Base-by-base conservation (phyloP, 352 stramenopile species). In the Blastocystis sp. region DNA sequence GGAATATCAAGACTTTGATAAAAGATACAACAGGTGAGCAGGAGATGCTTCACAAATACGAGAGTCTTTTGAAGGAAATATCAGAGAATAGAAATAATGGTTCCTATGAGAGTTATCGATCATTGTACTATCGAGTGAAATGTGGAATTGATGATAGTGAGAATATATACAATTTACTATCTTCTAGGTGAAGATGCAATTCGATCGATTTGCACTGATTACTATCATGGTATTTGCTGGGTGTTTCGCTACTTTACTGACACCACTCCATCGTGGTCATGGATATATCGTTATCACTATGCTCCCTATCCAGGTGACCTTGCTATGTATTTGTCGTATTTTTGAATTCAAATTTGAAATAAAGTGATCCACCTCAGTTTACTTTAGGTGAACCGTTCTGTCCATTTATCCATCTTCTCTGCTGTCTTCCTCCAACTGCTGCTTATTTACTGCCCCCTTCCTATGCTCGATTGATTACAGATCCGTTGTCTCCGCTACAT, bases 241-340 rank as follows among this genome's bases (percentile, higher is more conserved):
- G 96, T 99, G 13, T 98, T 99, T 94, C 94, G 94, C 82, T 99
- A 99, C 91, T 99, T 99, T 91, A 99, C 99, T 92, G 90, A 92
- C 56, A 97, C 96, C 0, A 96, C 95, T 79, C 93, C 93, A 73
- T 98, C 94, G 4, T 99, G 97, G 97, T 95, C 94, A 37, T 99
- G 97, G 97, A 99, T 97, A 90, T 99, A 97, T 90, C 96, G 96
- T 4, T 98, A 98, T 90, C 97, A 99, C 91, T 99, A 99, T 90
- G 95, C 96, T 7, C 97, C 97, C 3, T 98, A 99, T 93, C 93
- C 98, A 20, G 98, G 95, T 1, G 97, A 99, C 92, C 92, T 99
- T 50, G 97, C 94, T 0, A 94, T 97, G 87, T 94, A 98, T 39
- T 91, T 93, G 26, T 8, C 20, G 54, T 59, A 59, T 20, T 13